Evolutionary conservation across 768 basidiomycete genomes (phyloP).

Genomic region (Rhizopogon vesiculosus): DNA sequence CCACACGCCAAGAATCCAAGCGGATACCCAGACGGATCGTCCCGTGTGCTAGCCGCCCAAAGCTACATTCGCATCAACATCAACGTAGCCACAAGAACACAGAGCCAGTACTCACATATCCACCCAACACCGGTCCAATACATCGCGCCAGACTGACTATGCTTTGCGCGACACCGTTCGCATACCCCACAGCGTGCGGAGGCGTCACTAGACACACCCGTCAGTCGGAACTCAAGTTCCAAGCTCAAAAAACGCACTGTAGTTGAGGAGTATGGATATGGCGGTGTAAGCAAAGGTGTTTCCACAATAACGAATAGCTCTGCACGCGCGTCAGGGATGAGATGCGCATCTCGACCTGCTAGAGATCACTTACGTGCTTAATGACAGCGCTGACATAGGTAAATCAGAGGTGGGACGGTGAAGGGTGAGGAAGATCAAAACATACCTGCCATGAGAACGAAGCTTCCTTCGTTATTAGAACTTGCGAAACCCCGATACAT

Average conservation of each 20-base stretch:
- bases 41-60: constrained; percentile 68
- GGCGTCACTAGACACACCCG: constrained; percentile 68
- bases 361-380: constrained; percentile 68
- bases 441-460: constrained; percentile 79
- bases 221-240: not conserved
- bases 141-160: constrained; percentile 92
- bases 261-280: constrained; percentile 82
- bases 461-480: constrained; percentile 61
- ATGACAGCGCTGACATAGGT: constrained; percentile 47
- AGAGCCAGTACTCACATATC: constrained; percentile 47
- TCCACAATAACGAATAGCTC: constrained; percentile 85
- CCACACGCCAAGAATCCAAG: constrained; percentile 71
- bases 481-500: constrained; percentile 73
- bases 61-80: constrained; percentile 35
- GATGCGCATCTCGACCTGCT: not conserved
- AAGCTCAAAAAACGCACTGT: constrained; percentile 45
- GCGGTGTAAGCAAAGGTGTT: constrained; percentile 88
- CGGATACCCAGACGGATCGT: constrained; percentile 67
- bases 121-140: constrained; percentile 81
- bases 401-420: not conserved
- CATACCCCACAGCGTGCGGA: constrained; percentile 80
- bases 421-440: constrained; percentile 9
- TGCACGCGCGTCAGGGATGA: constrained; percentile 22
- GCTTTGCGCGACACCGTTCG: constrained; percentile 95
- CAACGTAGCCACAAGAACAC: not conserved